Conservation (phyloP, 768 basidiomycete species). For the Russula emetica region DNA sequence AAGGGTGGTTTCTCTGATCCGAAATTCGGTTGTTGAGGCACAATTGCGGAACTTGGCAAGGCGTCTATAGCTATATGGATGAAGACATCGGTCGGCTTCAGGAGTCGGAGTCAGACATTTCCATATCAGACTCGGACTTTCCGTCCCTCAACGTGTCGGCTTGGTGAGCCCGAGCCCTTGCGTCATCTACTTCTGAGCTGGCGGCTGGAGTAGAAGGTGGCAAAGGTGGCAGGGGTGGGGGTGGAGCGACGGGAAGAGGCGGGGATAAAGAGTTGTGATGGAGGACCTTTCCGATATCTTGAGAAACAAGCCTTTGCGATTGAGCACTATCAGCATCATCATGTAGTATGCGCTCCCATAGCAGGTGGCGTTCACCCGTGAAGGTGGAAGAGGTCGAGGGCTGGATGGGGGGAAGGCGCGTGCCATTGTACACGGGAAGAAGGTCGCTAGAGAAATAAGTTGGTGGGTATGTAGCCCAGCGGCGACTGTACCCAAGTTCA, state of each 20-base stretch:
- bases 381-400: conserved; percentile 7
- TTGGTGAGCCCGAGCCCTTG: neutral
- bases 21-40: neutral
- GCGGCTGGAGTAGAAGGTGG: neutral
- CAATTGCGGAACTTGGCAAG: neutral
- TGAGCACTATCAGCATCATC: neutral
- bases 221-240: conserved; percentile 12
- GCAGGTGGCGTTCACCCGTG: conserved; percentile 10
- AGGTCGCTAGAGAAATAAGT: conserved; percentile 54
- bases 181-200: neutral
- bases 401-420: conserved; percentile 13
- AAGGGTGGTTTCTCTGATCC: neutral
- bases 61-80: neutral
- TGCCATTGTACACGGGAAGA: conserved; percentile 50
- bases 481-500: conserved; percentile 25
- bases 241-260: conserved; percentile 13
- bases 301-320: conserved; percentile 1
- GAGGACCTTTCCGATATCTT: neutral
- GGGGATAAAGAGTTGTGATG: neutral
- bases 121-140: conserved; percentile 35
- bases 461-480: conserved; percentile 64
- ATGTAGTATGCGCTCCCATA: conserved; percentile 11
- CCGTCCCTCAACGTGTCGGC: conserved; percentile 7
- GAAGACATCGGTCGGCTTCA: neutral
- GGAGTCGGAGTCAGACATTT: conserved; percentile 36